Conservation (phyloP, 108 stramenopile genomes). For the Tribonema minus region DNA sequence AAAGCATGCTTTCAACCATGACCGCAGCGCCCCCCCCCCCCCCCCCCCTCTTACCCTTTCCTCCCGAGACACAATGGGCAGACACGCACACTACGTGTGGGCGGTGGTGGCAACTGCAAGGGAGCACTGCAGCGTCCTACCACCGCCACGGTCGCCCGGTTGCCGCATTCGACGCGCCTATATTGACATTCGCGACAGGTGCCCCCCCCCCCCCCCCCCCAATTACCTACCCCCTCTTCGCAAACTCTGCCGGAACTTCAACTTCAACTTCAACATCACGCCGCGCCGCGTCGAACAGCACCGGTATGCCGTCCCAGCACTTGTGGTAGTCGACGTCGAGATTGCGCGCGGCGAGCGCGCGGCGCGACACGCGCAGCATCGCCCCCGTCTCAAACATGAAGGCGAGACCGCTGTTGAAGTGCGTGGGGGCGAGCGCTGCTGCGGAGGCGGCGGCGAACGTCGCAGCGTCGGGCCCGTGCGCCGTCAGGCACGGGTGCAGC, state of each 20-base stretch:
- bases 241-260: neutral
- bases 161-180: no score
- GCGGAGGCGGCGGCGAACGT: slow-evolving; percentile 66
- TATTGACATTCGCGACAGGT: no score
- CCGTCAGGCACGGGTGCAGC: slow-evolving; percentile 77
- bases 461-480: slow-evolving; percentile 79
- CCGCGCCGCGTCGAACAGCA: neutral
- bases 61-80: no score
- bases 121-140: no score
- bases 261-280: neutral
- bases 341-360: neutral
- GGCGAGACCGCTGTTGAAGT: slow-evolving; percentile 76
- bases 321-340: neutral
- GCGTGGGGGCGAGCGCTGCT: slow-evolving; percentile 60
- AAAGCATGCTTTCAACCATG: no score
- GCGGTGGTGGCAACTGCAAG: no score
- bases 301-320: neutral
- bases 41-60: no score
- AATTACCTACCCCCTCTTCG: neutral
- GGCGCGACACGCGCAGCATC: neutral
- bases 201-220: neutral
- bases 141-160: no score
- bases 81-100: no score
- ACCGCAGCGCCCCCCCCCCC: no score
- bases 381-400: slow-evolving; percentile 86